A percentile compares a stretch with the other conserved stretches of the same genome.
These are phyloP conservation scores for Verticillium zaregamsianum DNA, from an alignment of 2,329 filamentous ascomycete genomes.

Conservation along the genomic window DNA sequence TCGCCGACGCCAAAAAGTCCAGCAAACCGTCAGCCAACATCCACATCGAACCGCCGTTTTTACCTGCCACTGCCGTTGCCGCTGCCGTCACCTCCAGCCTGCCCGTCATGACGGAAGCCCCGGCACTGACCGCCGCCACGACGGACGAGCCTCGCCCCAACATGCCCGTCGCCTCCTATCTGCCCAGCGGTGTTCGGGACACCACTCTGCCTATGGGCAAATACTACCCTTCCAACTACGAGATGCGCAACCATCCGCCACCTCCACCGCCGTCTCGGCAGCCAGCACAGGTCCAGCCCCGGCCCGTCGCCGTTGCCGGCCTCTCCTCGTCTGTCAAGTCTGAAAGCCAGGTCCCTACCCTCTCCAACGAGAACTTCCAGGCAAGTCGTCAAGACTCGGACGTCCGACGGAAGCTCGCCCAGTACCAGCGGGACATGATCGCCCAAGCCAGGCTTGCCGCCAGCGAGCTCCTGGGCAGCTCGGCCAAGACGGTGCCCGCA, in stretches of 20 bases:
- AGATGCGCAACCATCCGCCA: constrained; percentile 28
- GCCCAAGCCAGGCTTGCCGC: constrained; percentile 49
- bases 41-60: constrained; percentile 7
- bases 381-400: constrained; percentile 40
- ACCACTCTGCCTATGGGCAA: constrained; percentile 52
- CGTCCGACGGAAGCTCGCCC: constrained; percentile 45
- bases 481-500: constrained; percentile 18
- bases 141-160: constrained; percentile 24
- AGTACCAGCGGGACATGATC: constrained; percentile 60
- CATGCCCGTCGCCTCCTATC: constrained; percentile 46
- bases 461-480: constrained; percentile 22
- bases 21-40: constrained; percentile 26
- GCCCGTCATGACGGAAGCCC: constrained; percentile 15
- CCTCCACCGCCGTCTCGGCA: background rate
- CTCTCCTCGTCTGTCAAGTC: constrained; percentile 8
- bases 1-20: constrained; percentile 37
- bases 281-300: background rate
- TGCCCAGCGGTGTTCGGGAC: constrained; percentile 44
- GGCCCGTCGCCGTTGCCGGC: background rate
- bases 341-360: constrained; percentile 18
- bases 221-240: constrained; percentile 61
- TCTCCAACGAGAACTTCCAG: constrained; percentile 10
- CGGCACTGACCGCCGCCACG: constrained; percentile 10
- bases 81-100: constrained; percentile 1
- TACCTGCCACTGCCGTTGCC: background rate